phyloP scores from a whole-genome alignment of 331 rosid genomes.

The Quercus phellos region DNA sequence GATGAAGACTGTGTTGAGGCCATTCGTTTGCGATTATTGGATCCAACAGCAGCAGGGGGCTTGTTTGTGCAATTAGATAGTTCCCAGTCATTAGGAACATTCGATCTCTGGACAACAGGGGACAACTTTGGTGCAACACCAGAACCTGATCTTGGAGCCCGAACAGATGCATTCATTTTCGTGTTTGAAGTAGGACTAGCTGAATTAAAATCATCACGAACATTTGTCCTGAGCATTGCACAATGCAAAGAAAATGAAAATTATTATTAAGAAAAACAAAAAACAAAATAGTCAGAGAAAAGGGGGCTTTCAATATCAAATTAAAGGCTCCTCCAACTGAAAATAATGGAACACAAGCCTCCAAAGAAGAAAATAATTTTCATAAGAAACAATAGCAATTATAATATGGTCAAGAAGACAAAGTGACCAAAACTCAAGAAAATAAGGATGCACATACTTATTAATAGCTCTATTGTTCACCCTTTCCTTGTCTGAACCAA shows the following conservation, averaged over 20 bases:
- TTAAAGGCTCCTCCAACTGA: slow-evolving; percentile 11
- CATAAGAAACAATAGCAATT: not conserved
- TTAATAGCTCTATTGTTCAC: slow-evolving; percentile 66
- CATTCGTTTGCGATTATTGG: slow-evolving; percentile 72
- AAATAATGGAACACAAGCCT: not conserved
- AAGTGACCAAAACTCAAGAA: slow-evolving; percentile 4
- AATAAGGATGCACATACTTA: slow-evolving; percentile 49
- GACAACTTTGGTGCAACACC: slow-evolving; percentile 73
- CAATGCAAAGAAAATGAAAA: slow-evolving; percentile 18
- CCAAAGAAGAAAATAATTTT: not conserved
- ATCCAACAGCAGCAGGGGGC: slow-evolving; percentile 68
- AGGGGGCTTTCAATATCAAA: not conserved
- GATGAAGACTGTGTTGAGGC: slow-evolving; percentile 68
- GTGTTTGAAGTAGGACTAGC: slow-evolving; percentile 66
- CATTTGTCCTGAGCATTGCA: slow-evolving; percentile 51
- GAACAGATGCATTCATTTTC: slow-evolving; percentile 63
- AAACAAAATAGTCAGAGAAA: not conserved
- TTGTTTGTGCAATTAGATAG: slow-evolving; percentile 61
- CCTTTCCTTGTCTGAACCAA: slow-evolving; percentile 75
- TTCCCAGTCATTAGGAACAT: slow-evolving; percentile 83
- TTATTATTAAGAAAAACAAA: slow-evolving; percentile 2
- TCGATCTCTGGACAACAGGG: slow-evolving; percentile 64
- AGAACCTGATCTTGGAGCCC: slow-evolving; percentile 83
- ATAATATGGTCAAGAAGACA: slow-evolving; percentile 4
- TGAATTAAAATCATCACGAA: slow-evolving; percentile 70